phyloP scores from a whole-genome alignment of 2,329 filamentous ascomycete species.

The Immersiporthe knoxdaviesiana region DNA sequence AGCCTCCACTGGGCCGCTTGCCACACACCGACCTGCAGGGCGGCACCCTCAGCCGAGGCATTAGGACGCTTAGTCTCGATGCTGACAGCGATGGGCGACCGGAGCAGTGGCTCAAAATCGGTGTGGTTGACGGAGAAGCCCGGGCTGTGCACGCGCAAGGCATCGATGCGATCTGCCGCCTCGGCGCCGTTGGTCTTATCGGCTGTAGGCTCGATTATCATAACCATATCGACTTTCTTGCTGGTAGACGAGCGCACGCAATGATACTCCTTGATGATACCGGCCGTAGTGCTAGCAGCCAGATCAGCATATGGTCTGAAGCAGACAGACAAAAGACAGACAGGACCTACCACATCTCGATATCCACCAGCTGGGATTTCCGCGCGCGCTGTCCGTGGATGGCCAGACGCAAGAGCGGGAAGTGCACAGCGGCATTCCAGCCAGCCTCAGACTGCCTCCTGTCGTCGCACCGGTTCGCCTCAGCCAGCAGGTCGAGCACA shows the following conservation, averaged over 20 bases:
- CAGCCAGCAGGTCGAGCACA: neutral
- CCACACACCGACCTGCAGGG: slow-evolving; percentile 19
- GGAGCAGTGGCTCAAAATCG: slow-evolving; percentile 8
- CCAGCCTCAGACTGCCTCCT: slow-evolving; percentile 4
- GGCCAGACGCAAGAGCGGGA: neutral
- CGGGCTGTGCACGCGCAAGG: neutral
- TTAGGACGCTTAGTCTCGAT: slow-evolving; percentile 18
- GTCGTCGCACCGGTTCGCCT: neutral
- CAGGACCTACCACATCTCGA: neutral
- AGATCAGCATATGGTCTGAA: neutral
- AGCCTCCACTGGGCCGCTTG: slow-evolving; percentile 15
- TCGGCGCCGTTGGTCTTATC: neutral
- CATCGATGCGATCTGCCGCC: neutral
- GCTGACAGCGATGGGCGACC: slow-evolving; percentile 20
- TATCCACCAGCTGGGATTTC: neutral
- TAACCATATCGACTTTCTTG: neutral
- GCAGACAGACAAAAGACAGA: neutral
- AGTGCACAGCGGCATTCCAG: slow-evolving; percentile 4
- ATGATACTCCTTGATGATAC: neutral
- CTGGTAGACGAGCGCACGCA: neutral
- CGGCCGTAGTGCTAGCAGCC: neutral
- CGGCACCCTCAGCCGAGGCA: neutral
- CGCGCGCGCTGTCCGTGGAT: neutral
- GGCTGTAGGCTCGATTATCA: neutral
- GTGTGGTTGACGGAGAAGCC: slow-evolving; percentile 11